Conservation (phyloP, 495 filamentous ascomycete genomes). For the Annulohypoxylon stygium region DNA sequence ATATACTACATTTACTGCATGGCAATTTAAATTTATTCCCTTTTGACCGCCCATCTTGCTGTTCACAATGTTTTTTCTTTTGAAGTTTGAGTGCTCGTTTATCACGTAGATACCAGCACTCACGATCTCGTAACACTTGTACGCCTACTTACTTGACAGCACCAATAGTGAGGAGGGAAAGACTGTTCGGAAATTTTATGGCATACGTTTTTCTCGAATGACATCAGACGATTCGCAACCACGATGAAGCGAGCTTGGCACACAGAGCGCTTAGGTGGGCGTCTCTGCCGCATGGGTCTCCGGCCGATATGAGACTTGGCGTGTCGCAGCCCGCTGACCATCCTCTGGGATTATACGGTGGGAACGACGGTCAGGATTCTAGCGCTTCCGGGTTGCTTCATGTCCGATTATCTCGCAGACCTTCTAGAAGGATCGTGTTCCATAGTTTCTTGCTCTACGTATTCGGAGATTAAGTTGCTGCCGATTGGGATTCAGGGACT, state of each 20-base stretch:
- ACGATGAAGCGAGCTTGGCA: neutral
- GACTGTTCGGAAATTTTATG: neutral
- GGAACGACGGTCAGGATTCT: neutral
- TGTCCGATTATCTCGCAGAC: neutral
- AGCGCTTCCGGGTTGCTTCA: conserved; percentile 3
- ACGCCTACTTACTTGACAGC: neutral
- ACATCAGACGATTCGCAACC: conserved; percentile 29
- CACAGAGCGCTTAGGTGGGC: conserved; percentile 19
- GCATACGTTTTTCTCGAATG: conserved; percentile 22
- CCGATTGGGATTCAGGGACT: neutral
- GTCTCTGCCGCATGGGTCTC: conserved; percentile 25
- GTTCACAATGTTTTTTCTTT: neutral
- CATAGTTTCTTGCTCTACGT: neutral
- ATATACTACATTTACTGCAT: conserved; percentile 47
- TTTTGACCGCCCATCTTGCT: conserved; percentile 16
- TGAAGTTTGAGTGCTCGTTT: neutral
- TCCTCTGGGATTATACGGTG: conserved; percentile 8
- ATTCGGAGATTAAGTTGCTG: conserved; percentile 1
- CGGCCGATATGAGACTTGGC: conserved; percentile 37
- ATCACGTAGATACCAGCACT: neutral
- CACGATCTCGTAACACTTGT: neutral
- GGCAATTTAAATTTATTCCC: conserved; percentile 40
- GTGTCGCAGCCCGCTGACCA: conserved; percentile 31
- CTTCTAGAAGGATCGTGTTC: conserved; percentile 4
- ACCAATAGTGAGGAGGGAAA: neutral